Conservation (phyloP, 1,139 yeast species). For the Hemisphaericaspora subhashii region DNA sequence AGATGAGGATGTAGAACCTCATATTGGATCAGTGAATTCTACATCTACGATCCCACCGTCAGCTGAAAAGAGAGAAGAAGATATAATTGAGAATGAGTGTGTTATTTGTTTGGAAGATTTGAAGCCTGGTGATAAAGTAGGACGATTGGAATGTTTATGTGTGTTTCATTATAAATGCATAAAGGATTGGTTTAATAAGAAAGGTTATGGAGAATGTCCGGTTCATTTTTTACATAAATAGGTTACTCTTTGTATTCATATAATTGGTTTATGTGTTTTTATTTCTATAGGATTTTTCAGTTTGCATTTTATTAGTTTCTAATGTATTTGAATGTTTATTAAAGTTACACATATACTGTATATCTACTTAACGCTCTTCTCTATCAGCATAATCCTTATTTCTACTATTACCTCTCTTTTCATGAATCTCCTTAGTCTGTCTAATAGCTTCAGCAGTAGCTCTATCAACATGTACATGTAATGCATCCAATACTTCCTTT, state of each 20-base stretch:
- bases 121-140: slow-evolving; percentile 83
- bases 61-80: slow-evolving; percentile 34
- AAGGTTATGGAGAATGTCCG: slow-evolving; percentile 85
- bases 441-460: slow-evolving; percentile 90
- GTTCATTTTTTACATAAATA: slow-evolving; percentile 56
- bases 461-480: slow-evolving; percentile 86
- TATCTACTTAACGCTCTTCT: slow-evolving; percentile 36
- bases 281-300: slow-evolving; percentile 2
- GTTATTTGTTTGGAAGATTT: slow-evolving; percentile 91
- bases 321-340: neutral
- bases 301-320: neutral
- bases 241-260: neutral
- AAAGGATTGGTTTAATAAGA: slow-evolving; percentile 83
- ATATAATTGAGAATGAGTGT: slow-evolving; percentile 79
- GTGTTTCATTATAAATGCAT: slow-evolving; percentile 91
- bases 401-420: slow-evolving; percentile 31
- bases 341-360: slow-evolving; percentile 1
- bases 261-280: neutral
- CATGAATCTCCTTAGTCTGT: slow-evolving; percentile 76
- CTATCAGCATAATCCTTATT: slow-evolving; percentile 48
- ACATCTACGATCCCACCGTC: slow-evolving; percentile 22
- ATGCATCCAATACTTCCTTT: slow-evolving; percentile 71
- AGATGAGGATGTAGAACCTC: neutral
- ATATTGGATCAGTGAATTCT: slow-evolving; percentile 27
- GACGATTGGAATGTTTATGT: slow-evolving; percentile 90